Conservation (phyloP, 2,329 filamentous ascomycete genomes). For the Ascomycota sp. region DNA sequence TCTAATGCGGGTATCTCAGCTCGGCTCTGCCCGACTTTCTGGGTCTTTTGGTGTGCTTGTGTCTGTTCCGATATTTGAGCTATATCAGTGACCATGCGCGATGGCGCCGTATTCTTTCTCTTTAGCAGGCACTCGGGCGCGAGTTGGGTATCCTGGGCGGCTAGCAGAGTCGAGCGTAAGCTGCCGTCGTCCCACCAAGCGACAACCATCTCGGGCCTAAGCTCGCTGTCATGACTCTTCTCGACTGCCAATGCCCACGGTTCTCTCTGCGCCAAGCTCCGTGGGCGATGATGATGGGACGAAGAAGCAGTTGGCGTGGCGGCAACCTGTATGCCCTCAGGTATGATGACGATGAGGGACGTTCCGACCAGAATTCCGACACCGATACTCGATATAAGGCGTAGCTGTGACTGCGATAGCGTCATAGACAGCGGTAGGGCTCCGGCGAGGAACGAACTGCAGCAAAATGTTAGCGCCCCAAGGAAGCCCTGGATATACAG, state of each 20-base stretch:
- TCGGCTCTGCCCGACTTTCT: slow-evolving; percentile 12
- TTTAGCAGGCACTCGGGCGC: too few relatives aligned
- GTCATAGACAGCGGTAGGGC: slow-evolving; percentile 76
- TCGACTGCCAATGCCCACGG: slow-evolving; percentile 10
- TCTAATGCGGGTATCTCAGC: slow-evolving; percentile 43
- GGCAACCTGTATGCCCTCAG: slow-evolving; percentile 83
- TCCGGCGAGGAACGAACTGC: slow-evolving; percentile 81
- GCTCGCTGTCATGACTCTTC: slow-evolving; percentile 7
- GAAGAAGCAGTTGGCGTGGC: slow-evolving; percentile 32
- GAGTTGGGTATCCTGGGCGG: too few relatives aligned
- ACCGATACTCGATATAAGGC: slow-evolving; percentile 77
- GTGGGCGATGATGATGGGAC: slow-evolving; percentile 16
- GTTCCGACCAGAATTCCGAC: slow-evolving; percentile 90
- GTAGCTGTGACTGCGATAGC: slow-evolving; percentile 68
- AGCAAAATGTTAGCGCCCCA: slow-evolving; percentile 1
- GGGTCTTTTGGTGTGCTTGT: slow-evolving; percentile 7
- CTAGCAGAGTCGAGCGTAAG: too few relatives aligned
- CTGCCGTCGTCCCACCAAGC: too few relatives aligned
- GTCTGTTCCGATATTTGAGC: too few relatives aligned
- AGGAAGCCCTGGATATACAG: background rate
- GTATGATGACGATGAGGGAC: slow-evolving; percentile 90
- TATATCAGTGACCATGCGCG: too few relatives aligned
- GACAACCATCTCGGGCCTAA: too few relatives aligned
- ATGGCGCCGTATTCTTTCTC: too few relatives aligned
- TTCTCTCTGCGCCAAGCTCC: slow-evolving; percentile 12